These are phyloP conservation scores for Arachis stenosperma DNA, from an alignment of 306 rosid genomes.

Conservation along the genomic window DNA sequence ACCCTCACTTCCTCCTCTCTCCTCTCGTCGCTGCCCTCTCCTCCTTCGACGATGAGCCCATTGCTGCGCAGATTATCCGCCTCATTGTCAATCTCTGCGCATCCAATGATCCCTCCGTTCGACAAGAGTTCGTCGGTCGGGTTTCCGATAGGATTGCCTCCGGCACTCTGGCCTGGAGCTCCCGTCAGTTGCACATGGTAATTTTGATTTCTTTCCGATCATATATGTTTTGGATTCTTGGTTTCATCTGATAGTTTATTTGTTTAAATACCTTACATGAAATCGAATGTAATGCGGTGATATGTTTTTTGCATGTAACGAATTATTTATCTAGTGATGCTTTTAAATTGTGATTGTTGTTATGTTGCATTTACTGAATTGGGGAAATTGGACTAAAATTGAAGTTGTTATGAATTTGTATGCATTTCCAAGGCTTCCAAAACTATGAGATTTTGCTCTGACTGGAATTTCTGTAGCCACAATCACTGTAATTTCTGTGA, in stretches of 20 bases:
- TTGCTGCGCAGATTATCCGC: slow-evolving; percentile 61
- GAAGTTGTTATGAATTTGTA: neutral
- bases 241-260: neutral
- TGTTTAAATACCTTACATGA: neutral
- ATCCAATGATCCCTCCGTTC: slow-evolving; percentile 42
- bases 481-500: neutral
- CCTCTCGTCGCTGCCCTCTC: slow-evolving; percentile 71
- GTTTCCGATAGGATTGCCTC: slow-evolving; percentile 64
- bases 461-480: too few relatives aligned
- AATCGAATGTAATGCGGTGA: neutral
- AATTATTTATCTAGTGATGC: neutral
- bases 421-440: neutral
- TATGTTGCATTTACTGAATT: neutral
- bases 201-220: slow-evolving; percentile 1
- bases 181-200: slow-evolving; percentile 73
- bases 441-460: neutral
- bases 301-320: neutral
- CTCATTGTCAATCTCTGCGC: slow-evolving; percentile 57
- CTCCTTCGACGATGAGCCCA: slow-evolving; percentile 67
- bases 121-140: slow-evolving; percentile 54
- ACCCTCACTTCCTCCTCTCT: slow-evolving; percentile 73
- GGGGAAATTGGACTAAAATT: neutral
- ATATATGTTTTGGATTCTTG: neutral
- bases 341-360: neutral
- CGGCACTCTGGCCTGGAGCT: slow-evolving; percentile 70